Conservation (phyloP, 2,329 filamentous ascomycete species). For the Capronia epimyces region DNA sequence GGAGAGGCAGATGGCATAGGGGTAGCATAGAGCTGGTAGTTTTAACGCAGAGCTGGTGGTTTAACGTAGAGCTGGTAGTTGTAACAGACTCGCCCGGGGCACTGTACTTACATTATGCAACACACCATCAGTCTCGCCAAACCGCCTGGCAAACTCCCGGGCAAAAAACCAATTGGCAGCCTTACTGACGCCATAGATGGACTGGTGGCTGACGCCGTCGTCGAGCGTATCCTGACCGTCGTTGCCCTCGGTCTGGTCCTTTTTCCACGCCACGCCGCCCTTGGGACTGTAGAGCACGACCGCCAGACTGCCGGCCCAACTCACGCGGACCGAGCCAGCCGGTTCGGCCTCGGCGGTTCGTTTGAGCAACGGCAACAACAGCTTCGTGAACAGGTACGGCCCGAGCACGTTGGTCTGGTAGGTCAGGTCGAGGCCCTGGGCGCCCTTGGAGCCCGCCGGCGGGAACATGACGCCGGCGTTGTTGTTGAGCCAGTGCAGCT, state of each 20-base stretch:
- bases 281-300: conserved; percentile 7
- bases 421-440: conserved; percentile 37
- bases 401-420: conserved; percentile 38
- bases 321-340: conserved; percentile 31
- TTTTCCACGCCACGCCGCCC: conserved; percentile 16
- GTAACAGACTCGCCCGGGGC: too few relatives aligned
- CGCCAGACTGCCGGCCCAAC: conserved; percentile 30
- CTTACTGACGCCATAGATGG: conserved; percentile 10
- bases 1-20: too few relatives aligned
- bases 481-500: conserved; percentile 34
- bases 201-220: neutral
- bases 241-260: conserved; percentile 16
- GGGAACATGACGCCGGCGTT: conserved; percentile 38
- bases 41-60: neutral
- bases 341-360: conserved; percentile 28
- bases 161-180: conserved; percentile 15
- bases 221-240: conserved; percentile 13
- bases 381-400: conserved; percentile 38
- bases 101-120: conserved; percentile 22
- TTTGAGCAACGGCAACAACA: conserved; percentile 35
- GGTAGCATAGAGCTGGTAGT: neutral
- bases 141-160: conserved; percentile 19
- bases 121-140: conserved; percentile 12
- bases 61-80: neutral
- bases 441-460: conserved; percentile 32